Base-by-base conservation (phyloP, 179 eudicot genomes). In the Beta macrorhiza region DNA sequence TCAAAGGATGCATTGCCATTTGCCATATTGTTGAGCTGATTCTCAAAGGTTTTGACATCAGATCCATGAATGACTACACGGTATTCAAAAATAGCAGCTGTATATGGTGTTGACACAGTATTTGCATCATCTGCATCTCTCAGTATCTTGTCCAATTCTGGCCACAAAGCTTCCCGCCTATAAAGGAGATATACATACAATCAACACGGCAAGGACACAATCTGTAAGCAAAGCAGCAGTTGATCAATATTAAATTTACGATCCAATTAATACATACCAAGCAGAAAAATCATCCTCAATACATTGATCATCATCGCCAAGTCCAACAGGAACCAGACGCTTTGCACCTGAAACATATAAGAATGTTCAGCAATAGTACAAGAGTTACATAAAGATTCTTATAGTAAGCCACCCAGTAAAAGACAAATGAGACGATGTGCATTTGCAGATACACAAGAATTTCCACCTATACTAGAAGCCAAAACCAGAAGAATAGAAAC, bases 251-350 rank as follows among this genome's bases (percentile, higher is more conserved):
- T 70, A 29, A n/a, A 74, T 5, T 19, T 45, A 53, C n/a, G 42
- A 42, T 55, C 20, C 56, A 63, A 49, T 11, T 53, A 19, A 68
- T 5, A 76, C 82, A 32, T 84, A 93, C 98, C 98, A 94, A 62
- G 98, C 97, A 79, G 97, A 22, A 77, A 94, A 94, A 77, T 94
- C 98, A 81, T 94, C 98, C 85, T 94, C 98, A 67, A 92, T 94
- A 75, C 93, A 91, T 72, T 91, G 93, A 84, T 92, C 98, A 84
- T 93, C 98, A 87, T 93, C 98, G 51, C 98, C 97, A 55, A 92
- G 90, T 79, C 98, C 98, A 67, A 88, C 90, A 52, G 93, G 89
- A 84, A 92, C 87, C 80, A 94, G 85, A 67, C 89, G 91, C 84
- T 90, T 87, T 49, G 89, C 98, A 84, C 98, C 98, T 93, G 87